Conservation (phyloP, 768 basidiomycete genomes). For the Xanthoconium stramineum region DNA sequence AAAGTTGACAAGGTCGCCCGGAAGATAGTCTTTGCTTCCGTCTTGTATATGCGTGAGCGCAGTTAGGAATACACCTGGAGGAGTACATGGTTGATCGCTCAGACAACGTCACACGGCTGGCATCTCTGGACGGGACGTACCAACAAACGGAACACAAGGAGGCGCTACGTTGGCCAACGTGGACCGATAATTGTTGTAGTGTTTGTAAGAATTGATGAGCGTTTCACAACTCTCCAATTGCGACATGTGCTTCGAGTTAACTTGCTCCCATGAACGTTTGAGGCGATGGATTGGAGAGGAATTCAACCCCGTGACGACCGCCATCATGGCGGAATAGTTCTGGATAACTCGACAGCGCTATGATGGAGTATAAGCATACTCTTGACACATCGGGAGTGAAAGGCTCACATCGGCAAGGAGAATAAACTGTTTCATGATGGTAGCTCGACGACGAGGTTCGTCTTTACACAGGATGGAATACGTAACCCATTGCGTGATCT, state of each 20-base stretch:
- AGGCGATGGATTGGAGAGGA: slow-evolving; percentile 62
- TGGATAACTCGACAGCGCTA: slow-evolving; percentile 61
- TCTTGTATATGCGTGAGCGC: slow-evolving; percentile 61
- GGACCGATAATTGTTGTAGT: slow-evolving; percentile 61
- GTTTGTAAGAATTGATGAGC: slow-evolving; percentile 63
- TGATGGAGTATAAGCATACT: slow-evolving; percentile 3
- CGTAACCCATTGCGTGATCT: slow-evolving; percentile 62
- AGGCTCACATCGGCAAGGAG: slow-evolving; percentile 55
- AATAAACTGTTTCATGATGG: slow-evolving; percentile 65
- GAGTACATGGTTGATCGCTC: not conserved
- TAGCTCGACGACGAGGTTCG: slow-evolving; percentile 57
- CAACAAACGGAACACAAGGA: slow-evolving; percentile 71
- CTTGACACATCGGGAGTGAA: not conserved
- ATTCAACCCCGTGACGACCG: slow-evolving; percentile 65
- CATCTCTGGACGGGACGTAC: slow-evolving; percentile 32
- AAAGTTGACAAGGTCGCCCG: slow-evolving; percentile 52
- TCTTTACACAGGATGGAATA: slow-evolving; percentile 53
- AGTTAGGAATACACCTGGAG: slow-evolving; percentile 55
- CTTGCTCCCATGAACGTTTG: slow-evolving; percentile 62
- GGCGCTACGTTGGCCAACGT: slow-evolving; percentile 52
- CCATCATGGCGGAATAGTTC: slow-evolving; percentile 69
- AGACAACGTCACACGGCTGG: not conserved
- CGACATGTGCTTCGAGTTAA: slow-evolving; percentile 46
- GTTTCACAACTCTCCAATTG: slow-evolving; percentile 52
- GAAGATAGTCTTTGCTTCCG: slow-evolving; percentile 51